A percentile compares a stretch with the other conserved stretches of the same genome.
phyloP scores from a whole-genome alignment of 2,329 filamentous ascomycete species.

The Exophiala aquamarina region DNA sequence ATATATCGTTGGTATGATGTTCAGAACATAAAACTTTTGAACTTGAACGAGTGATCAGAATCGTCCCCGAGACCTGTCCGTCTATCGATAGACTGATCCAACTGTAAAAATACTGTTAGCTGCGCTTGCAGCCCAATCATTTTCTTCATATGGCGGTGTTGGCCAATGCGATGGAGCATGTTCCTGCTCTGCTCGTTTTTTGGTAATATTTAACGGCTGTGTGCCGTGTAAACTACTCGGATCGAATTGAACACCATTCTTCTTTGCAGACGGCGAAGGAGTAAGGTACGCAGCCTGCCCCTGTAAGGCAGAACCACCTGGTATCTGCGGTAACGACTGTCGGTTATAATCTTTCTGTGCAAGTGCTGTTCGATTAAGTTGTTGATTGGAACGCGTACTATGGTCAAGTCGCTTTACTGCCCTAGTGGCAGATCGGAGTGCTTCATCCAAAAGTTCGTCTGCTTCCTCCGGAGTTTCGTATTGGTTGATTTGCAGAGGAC shows the following conservation, averaged over 20 bases:
- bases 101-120: conserved; percentile 78
- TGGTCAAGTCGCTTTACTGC: conserved; percentile 70
- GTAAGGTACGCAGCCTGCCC: conserved; percentile 58
- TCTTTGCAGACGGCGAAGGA: conserved; percentile 78
- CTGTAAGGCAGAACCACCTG: conserved; percentile 19
- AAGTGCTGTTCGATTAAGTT: conserved; percentile 40
- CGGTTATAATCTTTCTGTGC: conserved; percentile 31
- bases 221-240: conserved; percentile 50
- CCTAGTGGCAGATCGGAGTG: conserved; percentile 71
- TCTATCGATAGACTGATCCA: conserved; percentile 41
- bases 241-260: conserved; percentile 73
- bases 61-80: not conserved
- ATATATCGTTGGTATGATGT: conserved; percentile 18
- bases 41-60: conserved; percentile 15
- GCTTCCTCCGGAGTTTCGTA: conserved; percentile 97
- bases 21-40: conserved; percentile 16
- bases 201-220: conserved; percentile 69
- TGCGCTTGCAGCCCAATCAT: conserved; percentile 83
- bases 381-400: conserved; percentile 39
- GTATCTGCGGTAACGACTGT: conserved; percentile 36
- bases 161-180: conserved; percentile 74
- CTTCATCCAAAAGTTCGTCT: conserved; percentile 92
- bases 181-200: conserved; percentile 54
- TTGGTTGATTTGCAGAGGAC: conserved; percentile 71
- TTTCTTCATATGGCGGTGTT: conserved; percentile 91